Conservation (phyloP, 2,329 filamentous ascomycete genomes). For the Beauveria australis region DNA sequence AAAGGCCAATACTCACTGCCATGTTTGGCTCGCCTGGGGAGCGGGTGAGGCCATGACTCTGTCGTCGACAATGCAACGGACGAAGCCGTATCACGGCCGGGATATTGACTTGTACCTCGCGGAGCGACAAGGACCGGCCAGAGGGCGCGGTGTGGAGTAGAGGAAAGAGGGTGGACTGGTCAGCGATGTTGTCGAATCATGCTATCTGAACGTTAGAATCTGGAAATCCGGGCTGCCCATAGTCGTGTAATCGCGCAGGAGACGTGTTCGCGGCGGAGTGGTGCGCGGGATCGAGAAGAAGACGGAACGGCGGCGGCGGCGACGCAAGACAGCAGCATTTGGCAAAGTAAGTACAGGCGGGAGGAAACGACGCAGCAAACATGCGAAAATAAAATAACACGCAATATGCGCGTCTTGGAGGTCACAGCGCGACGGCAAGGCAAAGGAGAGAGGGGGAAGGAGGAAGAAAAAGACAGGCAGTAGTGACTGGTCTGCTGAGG, state of each 20-base stretch:
- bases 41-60: conserved; percentile 14
- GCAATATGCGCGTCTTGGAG: not conserved
- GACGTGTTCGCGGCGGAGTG: conserved; percentile 16
- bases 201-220: conserved; percentile 23
- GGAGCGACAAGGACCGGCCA: not conserved
- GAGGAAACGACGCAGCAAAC: not conserved
- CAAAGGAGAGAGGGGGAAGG: conserved; percentile 9
- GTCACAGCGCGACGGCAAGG: not conserved
- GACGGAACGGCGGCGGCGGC: conserved; percentile 25
- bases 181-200: conserved; percentile 25
- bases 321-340: conserved; percentile 3
- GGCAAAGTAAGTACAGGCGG: not conserved
- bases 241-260: conserved; percentile 20
- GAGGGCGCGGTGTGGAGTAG: conserved; percentile 10
- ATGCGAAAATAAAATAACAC: not conserved
- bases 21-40: conserved; percentile 27
- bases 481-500: conserved; percentile 1
- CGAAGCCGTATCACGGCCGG: not conserved
- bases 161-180: conserved; percentile 8
- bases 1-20: conserved; percentile 27
- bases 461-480: conserved; percentile 11
- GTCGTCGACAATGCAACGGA: not conserved
- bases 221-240: conserved; percentile 25
- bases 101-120: not conserved
- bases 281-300: conserved; percentile 25